Conservation (phyloP, 2,329 filamentous ascomycete genomes). For the Ambrosiella xylebori region DNA sequence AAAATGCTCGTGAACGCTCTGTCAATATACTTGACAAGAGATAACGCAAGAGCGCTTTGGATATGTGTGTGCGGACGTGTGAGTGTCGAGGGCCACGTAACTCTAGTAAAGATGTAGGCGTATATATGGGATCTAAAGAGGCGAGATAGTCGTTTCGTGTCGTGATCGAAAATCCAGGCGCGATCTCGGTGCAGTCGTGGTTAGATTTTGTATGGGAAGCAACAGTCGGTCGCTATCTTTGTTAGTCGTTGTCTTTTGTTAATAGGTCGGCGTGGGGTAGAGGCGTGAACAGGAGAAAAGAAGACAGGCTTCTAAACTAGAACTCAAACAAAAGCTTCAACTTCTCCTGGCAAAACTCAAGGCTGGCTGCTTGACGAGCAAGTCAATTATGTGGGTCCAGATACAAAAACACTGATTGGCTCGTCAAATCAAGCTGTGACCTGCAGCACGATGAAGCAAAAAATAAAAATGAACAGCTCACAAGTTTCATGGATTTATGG, state of each 20-base stretch:
- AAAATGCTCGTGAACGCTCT: not conserved
- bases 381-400: conserved; percentile 1
- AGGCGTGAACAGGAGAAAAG: not conserved
- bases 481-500: not conserved
- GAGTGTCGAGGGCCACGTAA: conserved; percentile 1
- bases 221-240: not conserved
- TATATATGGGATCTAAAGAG: not conserved
- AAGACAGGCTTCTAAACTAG: not conserved
- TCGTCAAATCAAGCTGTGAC: conserved; percentile 1
- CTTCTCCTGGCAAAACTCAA: not conserved
- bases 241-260: not conserved
- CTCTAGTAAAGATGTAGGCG: not conserved
- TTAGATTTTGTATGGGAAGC: not conserved
- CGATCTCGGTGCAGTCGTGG: not conserved
- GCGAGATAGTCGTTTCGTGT: not conserved
- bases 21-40: not conserved
- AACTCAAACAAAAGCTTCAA: conserved; percentile 1
- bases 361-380: not conserved
- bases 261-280: not conserved
- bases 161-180: not conserved
- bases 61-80: not conserved
- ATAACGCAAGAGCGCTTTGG: not conserved
- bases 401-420: not conserved
- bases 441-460: not conserved
- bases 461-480: not conserved